These are phyloP conservation scores for Dactylellina parvicollis DNA, from an alignment of 2,329 filamentous ascomycete species.

Conservation along the genomic window DNA sequence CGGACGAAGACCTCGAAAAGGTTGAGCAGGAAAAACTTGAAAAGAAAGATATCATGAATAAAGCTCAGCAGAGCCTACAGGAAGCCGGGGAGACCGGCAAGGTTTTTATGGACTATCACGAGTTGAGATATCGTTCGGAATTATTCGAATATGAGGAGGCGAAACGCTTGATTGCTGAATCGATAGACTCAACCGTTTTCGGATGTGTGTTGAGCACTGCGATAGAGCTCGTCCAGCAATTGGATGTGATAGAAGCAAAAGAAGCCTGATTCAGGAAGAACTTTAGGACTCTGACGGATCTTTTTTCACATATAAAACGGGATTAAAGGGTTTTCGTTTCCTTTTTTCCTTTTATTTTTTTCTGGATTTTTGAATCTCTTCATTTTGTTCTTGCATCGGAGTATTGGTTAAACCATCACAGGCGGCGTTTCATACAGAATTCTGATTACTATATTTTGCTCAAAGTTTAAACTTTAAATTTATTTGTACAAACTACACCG, in stretches of 20 bases:
- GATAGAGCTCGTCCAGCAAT: constrained; percentile 29
- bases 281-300: no score
- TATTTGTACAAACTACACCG: no score
- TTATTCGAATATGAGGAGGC: constrained; percentile 49
- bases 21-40: constrained; percentile 27
- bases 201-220: constrained; percentile 40
- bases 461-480: no score
- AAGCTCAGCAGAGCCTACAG: constrained; percentile 16
- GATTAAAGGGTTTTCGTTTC: no score
- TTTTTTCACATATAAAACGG: no score
- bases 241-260: constrained; percentile 31
- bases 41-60: constrained; percentile 21
- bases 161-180: constrained; percentile 25
- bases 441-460: no score
- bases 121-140: constrained; percentile 36
- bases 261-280: background rate
- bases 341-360: no score
- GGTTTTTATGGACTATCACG: constrained; percentile 48
- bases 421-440: no score
- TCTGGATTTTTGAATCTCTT: no score
- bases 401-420: no score
- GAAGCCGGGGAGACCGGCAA: constrained; percentile 9
- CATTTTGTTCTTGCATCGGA: no score
- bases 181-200: constrained; percentile 44
- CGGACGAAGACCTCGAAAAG: constrained; percentile 42